Evolutionary conservation across 2,329 filamentous ascomycete genomes (phyloP).

Genomic region (Fusarium azukiicola): DNA sequence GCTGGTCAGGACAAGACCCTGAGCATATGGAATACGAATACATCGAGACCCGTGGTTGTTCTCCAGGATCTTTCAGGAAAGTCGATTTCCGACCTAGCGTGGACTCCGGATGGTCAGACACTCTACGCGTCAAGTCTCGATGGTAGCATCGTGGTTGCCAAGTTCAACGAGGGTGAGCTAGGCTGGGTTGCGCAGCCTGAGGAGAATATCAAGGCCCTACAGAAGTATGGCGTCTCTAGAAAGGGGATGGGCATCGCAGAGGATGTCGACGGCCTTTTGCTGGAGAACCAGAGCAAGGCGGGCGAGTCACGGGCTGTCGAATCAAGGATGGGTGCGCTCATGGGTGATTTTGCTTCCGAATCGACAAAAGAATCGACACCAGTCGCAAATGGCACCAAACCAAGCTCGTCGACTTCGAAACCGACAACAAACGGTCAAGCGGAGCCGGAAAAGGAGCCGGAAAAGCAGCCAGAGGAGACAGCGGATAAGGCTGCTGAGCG

Average conservation of each 20-base stretch:
- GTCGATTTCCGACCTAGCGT: constrained; percentile 95
- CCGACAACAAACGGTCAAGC: constrained; percentile 64
- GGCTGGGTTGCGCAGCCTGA: constrained; percentile 92
- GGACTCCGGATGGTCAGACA: constrained; percentile 94
- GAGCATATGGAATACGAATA: constrained; percentile 99
- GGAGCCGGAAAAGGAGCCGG: constrained; percentile 61
- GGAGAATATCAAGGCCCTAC: constrained; percentile 95
- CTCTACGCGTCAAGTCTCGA: constrained; percentile 94
- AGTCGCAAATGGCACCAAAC: constrained; percentile 75
- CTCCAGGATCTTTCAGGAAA: constrained; percentile 94
- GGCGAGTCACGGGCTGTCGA: constrained; percentile 94
- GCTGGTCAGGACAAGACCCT: constrained; percentile 98
- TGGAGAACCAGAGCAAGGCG: constrained; percentile 96
- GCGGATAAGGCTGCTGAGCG: constrained; percentile 76
- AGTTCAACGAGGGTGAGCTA: constrained; percentile 93
- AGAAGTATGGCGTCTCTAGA: constrained; percentile 94
- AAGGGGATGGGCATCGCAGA: constrained; percentile 95
- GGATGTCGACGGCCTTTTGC: constrained; percentile 91
- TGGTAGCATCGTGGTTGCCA: constrained; percentile 90
- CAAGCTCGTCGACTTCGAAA: constrained; percentile 60
- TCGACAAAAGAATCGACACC: constrained; percentile 74
- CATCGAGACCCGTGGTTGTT: constrained; percentile 93
- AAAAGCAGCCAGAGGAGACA: constrained; percentile 68
- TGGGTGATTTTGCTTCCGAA: constrained; percentile 88
- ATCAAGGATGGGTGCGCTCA: constrained; percentile 98